A percentile compares a stretch with the other conserved stretches of the same genome.
phyloP scores from a whole-genome alignment of 2,329 filamentous ascomycete genomes.

The Talaromyces marneffei region DNA sequence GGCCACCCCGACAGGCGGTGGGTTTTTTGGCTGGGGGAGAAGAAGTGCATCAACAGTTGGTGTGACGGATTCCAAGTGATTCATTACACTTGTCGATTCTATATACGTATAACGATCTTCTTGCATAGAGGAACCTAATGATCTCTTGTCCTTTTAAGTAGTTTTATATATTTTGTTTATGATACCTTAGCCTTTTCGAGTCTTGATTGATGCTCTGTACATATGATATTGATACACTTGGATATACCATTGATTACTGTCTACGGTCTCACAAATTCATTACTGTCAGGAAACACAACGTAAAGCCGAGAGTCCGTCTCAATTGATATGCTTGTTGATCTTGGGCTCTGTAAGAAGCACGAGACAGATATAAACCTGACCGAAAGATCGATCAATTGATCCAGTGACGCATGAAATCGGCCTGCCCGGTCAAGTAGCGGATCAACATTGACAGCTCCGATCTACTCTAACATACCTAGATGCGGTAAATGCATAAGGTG shows the following conservation, averaged over 20 bases:
- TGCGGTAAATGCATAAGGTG: neutral
- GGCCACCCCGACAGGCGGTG: slow-evolving; percentile 10
- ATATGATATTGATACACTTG: neutral
- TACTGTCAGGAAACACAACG: too few relatives aligned
- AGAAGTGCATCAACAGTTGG: slow-evolving; percentile 14
- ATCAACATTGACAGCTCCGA: neutral
- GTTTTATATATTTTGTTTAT: slow-evolving; percentile 1
- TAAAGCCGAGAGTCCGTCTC: neutral
- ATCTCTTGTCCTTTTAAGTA: neutral
- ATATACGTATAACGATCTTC: neutral
- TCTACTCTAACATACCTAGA: neutral
- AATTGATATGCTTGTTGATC: too few relatives aligned
- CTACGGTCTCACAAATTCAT: neutral
- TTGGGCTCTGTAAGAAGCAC: too few relatives aligned
- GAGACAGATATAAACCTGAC: too few relatives aligned
- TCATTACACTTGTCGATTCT: neutral
- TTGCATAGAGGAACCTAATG: neutral
- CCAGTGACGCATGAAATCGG: neutral
- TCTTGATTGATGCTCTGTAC: neutral
- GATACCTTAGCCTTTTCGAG: neutral
- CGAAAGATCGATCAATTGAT: neutral
- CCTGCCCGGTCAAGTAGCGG: neutral
- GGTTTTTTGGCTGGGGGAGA: slow-evolving; percentile 17
- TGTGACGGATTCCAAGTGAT: slow-evolving; percentile 14
- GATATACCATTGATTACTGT: neutral